Percentiles rank a stretch among this genome's conserved stretches.
phyloP scores from a whole-genome alignment of 495 filamentous ascomycete species.

The Penicillium bovifimosum region DNA sequence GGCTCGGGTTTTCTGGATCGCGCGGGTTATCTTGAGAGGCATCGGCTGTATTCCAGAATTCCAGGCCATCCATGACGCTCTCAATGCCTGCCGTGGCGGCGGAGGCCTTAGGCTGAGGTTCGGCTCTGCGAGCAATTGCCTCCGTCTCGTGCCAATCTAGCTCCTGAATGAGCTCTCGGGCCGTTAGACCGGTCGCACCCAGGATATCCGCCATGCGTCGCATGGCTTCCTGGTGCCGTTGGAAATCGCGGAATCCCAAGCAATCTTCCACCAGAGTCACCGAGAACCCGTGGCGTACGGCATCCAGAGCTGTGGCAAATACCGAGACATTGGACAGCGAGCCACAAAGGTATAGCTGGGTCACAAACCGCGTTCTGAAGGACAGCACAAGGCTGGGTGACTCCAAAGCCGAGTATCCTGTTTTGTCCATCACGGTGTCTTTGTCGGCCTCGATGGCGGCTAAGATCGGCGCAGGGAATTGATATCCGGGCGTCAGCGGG shows the following conservation, averaged over 20 bases:
- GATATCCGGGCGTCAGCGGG: conserved; percentile 57
- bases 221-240: conserved; percentile 70
- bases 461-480: conserved; percentile 58
- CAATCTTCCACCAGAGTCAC: conserved; percentile 88
- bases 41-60: conserved; percentile 17
- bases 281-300: conserved; percentile 76
- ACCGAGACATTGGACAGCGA: conserved; percentile 84
- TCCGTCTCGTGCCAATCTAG: conserved; percentile 45
- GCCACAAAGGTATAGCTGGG: conserved; percentile 88
- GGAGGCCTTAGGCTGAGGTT: conserved; percentile 13
- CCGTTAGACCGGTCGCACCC: conserved; percentile 60
- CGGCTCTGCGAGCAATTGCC: conserved; percentile 29
- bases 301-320: conserved; percentile 88
- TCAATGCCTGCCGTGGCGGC: conserved; percentile 32
- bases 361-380: conserved; percentile 73
- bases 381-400: conserved; percentile 63
- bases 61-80: conserved; percentile 34
- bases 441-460: conserved; percentile 47
- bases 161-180: conserved; percentile 52
- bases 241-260: conserved; percentile 70
- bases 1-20: conserved; percentile 18
- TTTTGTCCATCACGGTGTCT: conserved; percentile 72
- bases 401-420: conserved; percentile 84
- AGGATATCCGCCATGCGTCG: conserved; percentile 69
- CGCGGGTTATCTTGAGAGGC: conserved; percentile 10